A percentile compares a stretch with the other conserved stretches of the same genome.
Conservation (phyloP, 2,329 filamentous ascomycete species). For the Volutella citrinella region DNA sequence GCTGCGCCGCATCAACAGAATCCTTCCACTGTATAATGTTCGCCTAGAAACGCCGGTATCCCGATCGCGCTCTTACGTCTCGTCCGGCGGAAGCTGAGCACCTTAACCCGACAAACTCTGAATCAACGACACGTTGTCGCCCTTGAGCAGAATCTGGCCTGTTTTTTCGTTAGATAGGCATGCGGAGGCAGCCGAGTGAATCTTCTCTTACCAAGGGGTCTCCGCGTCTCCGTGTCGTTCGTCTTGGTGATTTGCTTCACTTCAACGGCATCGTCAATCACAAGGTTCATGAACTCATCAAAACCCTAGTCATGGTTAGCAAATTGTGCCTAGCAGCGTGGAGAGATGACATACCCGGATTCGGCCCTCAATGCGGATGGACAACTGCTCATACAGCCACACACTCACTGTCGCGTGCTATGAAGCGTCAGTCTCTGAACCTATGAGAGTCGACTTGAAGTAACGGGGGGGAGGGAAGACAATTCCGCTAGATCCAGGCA, state of each 20-base stretch:
- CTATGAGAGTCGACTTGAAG: no score
- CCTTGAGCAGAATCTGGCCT: conserved; percentile 85
- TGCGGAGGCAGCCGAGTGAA: background rate
- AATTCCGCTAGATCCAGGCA: no score
- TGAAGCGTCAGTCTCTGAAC: conserved; percentile 16
- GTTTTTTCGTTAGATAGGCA: conserved; percentile 22
- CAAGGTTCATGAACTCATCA: conserved; percentile 99
- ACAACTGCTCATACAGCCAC: conserved; percentile 96
- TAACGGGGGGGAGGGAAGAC: no score
- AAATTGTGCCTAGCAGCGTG: background rate
- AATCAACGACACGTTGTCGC: conserved; percentile 83
- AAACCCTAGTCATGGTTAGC: conserved; percentile 65
- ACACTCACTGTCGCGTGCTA: conserved; percentile 83
- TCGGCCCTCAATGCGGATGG: conserved; percentile 92
- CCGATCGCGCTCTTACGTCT: conserved; percentile 7
- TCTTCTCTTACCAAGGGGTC: conserved; percentile 66
- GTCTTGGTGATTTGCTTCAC: conserved; percentile 82
- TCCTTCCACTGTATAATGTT: conserved; percentile 5
- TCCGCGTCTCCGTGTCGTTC: conserved; percentile 70
- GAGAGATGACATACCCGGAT: conserved; percentile 69
- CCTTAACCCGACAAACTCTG: conserved; percentile 46
- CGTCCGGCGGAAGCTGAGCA: background rate
- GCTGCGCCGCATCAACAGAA: no score
- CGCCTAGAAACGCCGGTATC: no score
- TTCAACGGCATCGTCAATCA: conserved; percentile 92